phyloP scores from a whole-genome alignment of 1,284 basidiomycete genomes.

The Apiotrichum akiyoshidainum region DNA sequence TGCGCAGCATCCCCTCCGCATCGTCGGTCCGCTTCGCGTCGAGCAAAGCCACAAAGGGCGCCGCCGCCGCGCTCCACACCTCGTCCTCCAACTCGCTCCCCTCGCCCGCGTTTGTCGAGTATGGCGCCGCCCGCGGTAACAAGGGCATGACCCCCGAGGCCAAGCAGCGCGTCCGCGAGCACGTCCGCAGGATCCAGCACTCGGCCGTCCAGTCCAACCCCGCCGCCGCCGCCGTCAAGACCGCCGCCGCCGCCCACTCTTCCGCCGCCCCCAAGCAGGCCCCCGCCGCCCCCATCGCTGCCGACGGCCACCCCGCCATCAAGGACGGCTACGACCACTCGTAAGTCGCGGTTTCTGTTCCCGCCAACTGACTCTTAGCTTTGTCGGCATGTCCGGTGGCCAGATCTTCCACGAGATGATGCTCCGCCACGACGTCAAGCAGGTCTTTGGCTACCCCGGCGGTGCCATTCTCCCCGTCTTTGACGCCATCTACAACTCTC shows the following conservation, averaged over 20 bases:
- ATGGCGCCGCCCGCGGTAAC: slow-evolving; percentile 22
- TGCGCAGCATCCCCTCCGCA: slow-evolving; percentile 9
- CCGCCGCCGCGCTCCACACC: slow-evolving; percentile 26
- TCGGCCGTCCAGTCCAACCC: slow-evolving; percentile 59
- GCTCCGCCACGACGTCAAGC: slow-evolving; percentile 92
- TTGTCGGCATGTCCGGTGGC: slow-evolving; percentile 91
- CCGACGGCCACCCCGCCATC: slow-evolving; percentile 18
- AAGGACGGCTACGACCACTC: slow-evolving; percentile 39
- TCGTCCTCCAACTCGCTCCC: slow-evolving; percentile 27
- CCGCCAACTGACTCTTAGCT: slow-evolving; percentile 50
- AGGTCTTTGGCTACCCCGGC: slow-evolving; percentile 97
- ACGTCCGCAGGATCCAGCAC: slow-evolving; percentile 63
- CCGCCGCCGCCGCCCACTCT: slow-evolving; percentile 49
- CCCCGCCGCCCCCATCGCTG: slow-evolving; percentile 23
- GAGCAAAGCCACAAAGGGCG: slow-evolving; percentile 3
- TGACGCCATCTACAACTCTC: slow-evolving; percentile 96
- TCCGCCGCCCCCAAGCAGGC: slow-evolving; percentile 38
- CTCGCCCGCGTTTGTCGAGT: slow-evolving; percentile 19
- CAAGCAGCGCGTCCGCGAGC: slow-evolving; percentile 64
- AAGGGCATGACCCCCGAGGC: slow-evolving; percentile 48
- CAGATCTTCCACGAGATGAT: slow-evolving; percentile 99
- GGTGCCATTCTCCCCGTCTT: slow-evolving; percentile 98
- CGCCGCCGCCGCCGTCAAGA: slow-evolving; percentile 56
- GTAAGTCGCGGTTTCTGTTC: slow-evolving; percentile 22
- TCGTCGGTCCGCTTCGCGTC: slow-evolving; percentile 28